Conservation (phyloP, 2,329 filamentous ascomycete genomes). For the Diaporthe sp. region DNA sequence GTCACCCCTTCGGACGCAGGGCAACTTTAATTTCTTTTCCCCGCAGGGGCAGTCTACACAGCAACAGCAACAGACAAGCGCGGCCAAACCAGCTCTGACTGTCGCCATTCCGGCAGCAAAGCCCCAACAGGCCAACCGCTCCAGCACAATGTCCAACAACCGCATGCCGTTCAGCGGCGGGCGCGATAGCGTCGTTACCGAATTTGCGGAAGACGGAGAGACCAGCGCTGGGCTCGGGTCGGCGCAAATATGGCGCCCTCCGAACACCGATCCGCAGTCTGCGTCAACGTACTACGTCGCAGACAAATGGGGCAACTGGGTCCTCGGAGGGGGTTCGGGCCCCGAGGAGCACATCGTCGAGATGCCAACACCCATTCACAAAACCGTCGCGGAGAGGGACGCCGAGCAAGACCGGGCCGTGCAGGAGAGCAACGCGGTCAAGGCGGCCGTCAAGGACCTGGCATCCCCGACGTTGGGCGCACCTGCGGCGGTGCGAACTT, state of each 20-base stretch:
- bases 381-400: constrained; percentile 38
- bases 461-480: constrained; percentile 41
- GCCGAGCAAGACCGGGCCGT: constrained; percentile 29
- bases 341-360: constrained; percentile 47
- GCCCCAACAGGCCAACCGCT: constrained; percentile 22
- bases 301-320: constrained; percentile 68
- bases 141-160: constrained; percentile 28
- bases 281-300: constrained; percentile 64
- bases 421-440: constrained; percentile 41
- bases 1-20: constrained; percentile 30
- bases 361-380: constrained; percentile 43
- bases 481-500: constrained; percentile 43
- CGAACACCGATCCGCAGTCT: constrained; percentile 60
- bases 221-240: constrained; percentile 49
- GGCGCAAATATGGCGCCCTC: constrained; percentile 65
- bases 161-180: constrained; percentile 42
- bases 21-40: constrained; percentile 38
- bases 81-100: constrained; percentile 58
- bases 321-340: constrained; percentile 57
- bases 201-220: constrained; percentile 67
- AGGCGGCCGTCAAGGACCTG: constrained; percentile 41
- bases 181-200: constrained; percentile 62
- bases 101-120: constrained; percentile 53
- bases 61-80: constrained; percentile 41
- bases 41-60: constrained; percentile 29